A percentile compares a stretch with the other conserved stretches of the same genome.
These are phyloP conservation scores for Lactarius tabidus DNA, from an alignment of 768 basidiomycete genomes.

Conservation along the genomic window DNA sequence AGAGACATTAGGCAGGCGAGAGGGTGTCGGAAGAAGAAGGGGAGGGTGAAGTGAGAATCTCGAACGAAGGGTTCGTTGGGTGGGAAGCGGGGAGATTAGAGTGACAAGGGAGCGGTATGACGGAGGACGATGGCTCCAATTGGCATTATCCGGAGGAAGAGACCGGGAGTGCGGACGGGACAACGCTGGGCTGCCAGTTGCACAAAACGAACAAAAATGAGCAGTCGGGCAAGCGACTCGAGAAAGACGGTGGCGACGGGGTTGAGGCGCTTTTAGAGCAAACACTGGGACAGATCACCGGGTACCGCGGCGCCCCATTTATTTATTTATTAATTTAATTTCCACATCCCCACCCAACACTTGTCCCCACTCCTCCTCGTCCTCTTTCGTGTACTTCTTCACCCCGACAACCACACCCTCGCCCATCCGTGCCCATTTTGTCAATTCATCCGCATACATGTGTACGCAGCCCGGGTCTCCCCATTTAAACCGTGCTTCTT, in stretches of 20 bases:
- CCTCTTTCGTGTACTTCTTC: slow-evolving; percentile 1
- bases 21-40: slow-evolving; percentile 23
- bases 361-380: slow-evolving; percentile 1
- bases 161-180: slow-evolving; percentile 15
- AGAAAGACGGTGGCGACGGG: slow-evolving; percentile 12
- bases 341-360: neutral
- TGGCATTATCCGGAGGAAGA: slow-evolving; percentile 33
- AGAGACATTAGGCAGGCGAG: slow-evolving; percentile 35
- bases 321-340: neutral
- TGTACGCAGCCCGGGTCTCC: slow-evolving; percentile 27
- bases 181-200: slow-evolving; percentile 20
- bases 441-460: slow-evolving; percentile 19
- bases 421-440: slow-evolving; percentile 15
- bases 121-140: slow-evolving; percentile 23
- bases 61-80: neutral
- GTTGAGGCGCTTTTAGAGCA: slow-evolving; percentile 7
- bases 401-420: slow-evolving; percentile 13
- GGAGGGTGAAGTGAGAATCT: slow-evolving; percentile 7
- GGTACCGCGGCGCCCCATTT: neutral
- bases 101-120: slow-evolving; percentile 22
- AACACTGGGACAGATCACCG: neutral
- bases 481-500: slow-evolving; percentile 30
- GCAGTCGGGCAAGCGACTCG: slow-evolving; percentile 26
- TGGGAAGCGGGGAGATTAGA: slow-evolving; percentile 26
- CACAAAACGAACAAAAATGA: slow-evolving; percentile 27